Base-by-base conservation (phyloP, 1,284 basidiomycete species). In the Apiotrichum laibachii region DNA sequence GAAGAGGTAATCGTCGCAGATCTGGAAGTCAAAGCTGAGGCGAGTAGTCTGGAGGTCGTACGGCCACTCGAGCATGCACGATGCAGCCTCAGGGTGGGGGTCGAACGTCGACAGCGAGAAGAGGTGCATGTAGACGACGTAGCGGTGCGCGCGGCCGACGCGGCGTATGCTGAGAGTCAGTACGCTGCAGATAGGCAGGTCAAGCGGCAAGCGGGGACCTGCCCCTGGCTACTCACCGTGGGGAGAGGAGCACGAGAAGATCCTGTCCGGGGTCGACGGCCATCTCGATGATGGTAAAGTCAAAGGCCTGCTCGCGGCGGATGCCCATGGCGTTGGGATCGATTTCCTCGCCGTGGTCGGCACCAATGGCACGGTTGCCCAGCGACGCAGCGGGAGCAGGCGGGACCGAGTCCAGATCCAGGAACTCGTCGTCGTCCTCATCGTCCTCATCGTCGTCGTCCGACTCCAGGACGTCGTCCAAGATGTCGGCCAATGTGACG, bases 241-340 rank as follows among this genome's bases (percentile, higher is more conserved):
- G 21, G 46, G 75, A 68, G 6, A 72, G 75, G 0, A 74, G 58
- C 0, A 77, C 67, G n/a, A 77, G 68, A 33, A 79, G 56, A 51
- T 79, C 74, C 55, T 73, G 71, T 11, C 75, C 76, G 15, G 76
- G 76, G 62, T 79, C 77, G 22, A 77, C 74, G 0, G 76, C 73
- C 51, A 79, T 67, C 47, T 79, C 77, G 16, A 63, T 56, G 44
- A 79, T 70, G n/a, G 67, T 61, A 52, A 73, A 76, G 26, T 61
- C 59, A 35, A 73, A 71, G 22, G 57, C 61, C 33, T 70, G 65
- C 18, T 59, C 50, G 47, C 61, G 64, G 37, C 67, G 55, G 16
- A 73, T 59, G 19, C 67, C 62, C 18, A 63, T 60, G 42, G 56
- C 62, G 13, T 57, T 78, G 33, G 78, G 78, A 39, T 80, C 81